A percentile compares a stretch with the other conserved stretches of the same genome.
Evolutionary conservation across 108 stramenopile genomes (phyloP).

Genomic region (Chaetoceros tenuissimus): DNA sequence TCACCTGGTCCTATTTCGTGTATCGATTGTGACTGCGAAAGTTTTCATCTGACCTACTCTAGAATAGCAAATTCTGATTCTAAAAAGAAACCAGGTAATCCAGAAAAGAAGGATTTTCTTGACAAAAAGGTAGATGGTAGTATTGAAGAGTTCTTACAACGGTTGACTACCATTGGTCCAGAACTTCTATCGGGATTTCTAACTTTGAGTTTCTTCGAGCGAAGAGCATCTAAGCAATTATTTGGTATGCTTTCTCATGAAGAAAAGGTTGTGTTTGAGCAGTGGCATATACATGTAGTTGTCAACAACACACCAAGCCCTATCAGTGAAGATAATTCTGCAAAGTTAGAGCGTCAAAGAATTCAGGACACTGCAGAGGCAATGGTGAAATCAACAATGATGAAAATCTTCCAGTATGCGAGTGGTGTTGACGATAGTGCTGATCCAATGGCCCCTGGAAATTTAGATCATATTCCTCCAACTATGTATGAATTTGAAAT

Average conservation of each 20-base stretch:
- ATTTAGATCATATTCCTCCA: slow-evolving; percentile 6
- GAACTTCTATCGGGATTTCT: slow-evolving; percentile 67
- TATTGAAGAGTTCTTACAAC: slow-evolving; percentile 66
- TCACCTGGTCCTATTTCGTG: slow-evolving; percentile 76
- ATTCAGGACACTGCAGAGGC: slow-evolving; percentile 80
- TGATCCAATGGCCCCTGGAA: slow-evolving; percentile 16
- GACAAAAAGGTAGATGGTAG: slow-evolving; percentile 71
- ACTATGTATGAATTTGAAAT: slow-evolving; percentile 81
- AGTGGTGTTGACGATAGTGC: slow-evolving; percentile 50
- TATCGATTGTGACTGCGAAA: slow-evolving; percentile 72
- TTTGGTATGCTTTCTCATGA: slow-evolving; percentile 81
- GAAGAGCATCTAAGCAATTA: slow-evolving; percentile 61
- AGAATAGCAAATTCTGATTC: slow-evolving; percentile 49
- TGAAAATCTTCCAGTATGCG: slow-evolving; percentile 60
- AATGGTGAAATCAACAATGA: slow-evolving; percentile 66
- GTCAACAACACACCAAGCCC: slow-evolving; percentile 85
- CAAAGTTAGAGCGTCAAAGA: slow-evolving; percentile 72
- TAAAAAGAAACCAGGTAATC: slow-evolving; percentile 11
- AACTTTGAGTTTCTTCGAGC: slow-evolving; percentile 71
- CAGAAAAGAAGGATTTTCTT: slow-evolving; percentile 39
- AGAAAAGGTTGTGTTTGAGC: slow-evolving; percentile 76
- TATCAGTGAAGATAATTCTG: slow-evolving; percentile 63
- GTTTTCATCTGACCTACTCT: slow-evolving; percentile 71
- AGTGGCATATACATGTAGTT: slow-evolving; percentile 77
- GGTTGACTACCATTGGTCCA: slow-evolving; percentile 67